Evolutionary conservation across 345 rosid genomes (phyloP).

Genomic region (Kandelia obovata): DNA sequence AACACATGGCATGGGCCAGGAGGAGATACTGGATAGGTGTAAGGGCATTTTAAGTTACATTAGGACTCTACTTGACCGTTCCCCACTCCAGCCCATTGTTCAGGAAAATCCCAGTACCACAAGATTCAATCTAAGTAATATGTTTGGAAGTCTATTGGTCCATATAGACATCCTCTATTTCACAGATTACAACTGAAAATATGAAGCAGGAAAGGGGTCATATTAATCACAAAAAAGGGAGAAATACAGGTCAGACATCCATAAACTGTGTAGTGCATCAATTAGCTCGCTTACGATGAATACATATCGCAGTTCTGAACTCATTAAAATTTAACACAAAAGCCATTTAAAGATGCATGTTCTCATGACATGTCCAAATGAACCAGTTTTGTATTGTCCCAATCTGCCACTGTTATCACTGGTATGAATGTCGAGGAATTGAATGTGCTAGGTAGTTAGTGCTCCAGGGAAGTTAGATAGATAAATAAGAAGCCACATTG

Average conservation of each 20-base stretch:
- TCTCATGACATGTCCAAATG: too few relatives aligned
- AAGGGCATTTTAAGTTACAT: background rate
- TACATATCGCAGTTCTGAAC: background rate
- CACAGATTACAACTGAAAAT: background rate
- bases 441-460: too few relatives aligned
- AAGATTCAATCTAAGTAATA: background rate
- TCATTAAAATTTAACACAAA: background rate
- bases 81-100: background rate
- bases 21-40: too few relatives aligned
- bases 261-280: background rate
- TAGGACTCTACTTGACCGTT: background rate
- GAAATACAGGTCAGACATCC: background rate
- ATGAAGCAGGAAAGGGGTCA: background rate
- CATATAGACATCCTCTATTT: background rate
- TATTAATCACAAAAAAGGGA: background rate
- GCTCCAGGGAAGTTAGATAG: too few relatives aligned
- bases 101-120: too few relatives aligned
- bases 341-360: slow-evolving; percentile 1
- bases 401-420: too few relatives aligned
- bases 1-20: too few relatives aligned
- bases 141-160: background rate
- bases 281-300: background rate
- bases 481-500: background rate
- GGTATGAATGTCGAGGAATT: too few relatives aligned
- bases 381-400: too few relatives aligned